Conservation (phyloP, 2,329 filamentous ascomycete species). For the Pseudocercospora fuligena region DNA sequence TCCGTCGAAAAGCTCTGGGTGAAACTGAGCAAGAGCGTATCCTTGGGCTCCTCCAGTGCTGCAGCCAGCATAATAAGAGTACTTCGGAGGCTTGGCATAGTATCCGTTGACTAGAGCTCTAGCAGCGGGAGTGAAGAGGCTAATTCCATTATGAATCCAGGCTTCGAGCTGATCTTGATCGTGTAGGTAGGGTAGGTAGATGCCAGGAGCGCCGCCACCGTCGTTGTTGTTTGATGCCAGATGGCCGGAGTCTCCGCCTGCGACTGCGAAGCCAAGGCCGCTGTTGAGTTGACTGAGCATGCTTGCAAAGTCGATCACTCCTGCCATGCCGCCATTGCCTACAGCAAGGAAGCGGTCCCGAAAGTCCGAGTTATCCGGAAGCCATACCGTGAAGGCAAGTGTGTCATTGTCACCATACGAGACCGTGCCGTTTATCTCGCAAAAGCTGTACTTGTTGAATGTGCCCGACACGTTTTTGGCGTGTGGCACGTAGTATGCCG, state of each 20-base stretch:
- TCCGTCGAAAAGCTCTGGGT: constrained; percentile 50
- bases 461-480: constrained; percentile 27
- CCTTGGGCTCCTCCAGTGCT: constrained; percentile 46
- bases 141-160: constrained; percentile 47
- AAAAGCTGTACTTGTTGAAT: constrained; percentile 32
- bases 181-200: constrained; percentile 37
- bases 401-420: constrained; percentile 33
- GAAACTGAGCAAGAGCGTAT: constrained; percentile 43
- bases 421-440: constrained; percentile 32
- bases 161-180: constrained; percentile 36
- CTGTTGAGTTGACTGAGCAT: constrained; percentile 36
- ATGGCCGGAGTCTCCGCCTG: constrained; percentile 36
- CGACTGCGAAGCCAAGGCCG: constrained; percentile 35
- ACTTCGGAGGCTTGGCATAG: constrained; percentile 39
- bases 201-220: constrained; percentile 31
- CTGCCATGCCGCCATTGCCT: constrained; percentile 39
- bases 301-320: constrained; percentile 29
- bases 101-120: constrained; percentile 40
- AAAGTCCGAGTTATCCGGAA: constrained; percentile 32
- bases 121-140: constrained; percentile 40
- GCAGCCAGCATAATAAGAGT: constrained; percentile 46
- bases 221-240: constrained; percentile 33
- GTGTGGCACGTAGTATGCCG: constrained; percentile 26
- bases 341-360: constrained; percentile 37
- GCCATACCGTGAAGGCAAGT: constrained; percentile 34